Percentiles rank a stretch among this genome's conserved stretches.
Conservation (phyloP, 225 moss, liverwort and hornwort genomes). For the Pleurozium schreberi region DNA sequence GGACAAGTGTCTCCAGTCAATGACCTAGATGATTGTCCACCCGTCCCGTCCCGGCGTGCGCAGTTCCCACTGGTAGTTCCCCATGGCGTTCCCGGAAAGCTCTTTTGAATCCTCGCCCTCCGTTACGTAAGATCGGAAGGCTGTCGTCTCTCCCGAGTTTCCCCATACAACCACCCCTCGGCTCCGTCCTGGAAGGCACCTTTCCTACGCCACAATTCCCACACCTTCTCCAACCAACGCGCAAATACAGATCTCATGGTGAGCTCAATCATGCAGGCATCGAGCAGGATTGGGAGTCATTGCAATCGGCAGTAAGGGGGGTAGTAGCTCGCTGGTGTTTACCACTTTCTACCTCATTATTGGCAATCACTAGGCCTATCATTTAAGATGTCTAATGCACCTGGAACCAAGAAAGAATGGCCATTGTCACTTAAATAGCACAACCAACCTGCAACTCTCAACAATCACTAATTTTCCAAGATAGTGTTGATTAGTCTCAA, state of each 20-base stretch:
- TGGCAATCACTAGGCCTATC: neutral
- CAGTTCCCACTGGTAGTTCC: fast-evolving
- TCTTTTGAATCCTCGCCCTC: neutral
- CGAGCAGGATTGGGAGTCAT: neutral
- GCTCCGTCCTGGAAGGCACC: neutral
- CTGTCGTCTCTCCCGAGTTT: neutral
- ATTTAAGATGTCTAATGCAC: neutral
- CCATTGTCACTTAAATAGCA: neutral
- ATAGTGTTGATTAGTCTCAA: neutral
- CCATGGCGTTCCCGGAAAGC: neutral
- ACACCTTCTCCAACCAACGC: neutral
- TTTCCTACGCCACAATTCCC: neutral
- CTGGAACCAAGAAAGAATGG: neutral
- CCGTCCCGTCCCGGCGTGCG: neutral
- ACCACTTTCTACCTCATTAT: too few relatives aligned
- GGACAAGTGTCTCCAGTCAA: neutral
- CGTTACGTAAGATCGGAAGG: neutral
- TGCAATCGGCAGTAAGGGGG: neutral
- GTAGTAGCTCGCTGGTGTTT: neutral
- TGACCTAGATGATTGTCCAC: neutral
- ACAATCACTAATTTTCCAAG: neutral
- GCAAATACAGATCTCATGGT: neutral
- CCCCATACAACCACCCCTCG: neutral
- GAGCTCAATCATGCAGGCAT: neutral
- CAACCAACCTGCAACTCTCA: neutral